phyloP scores from a whole-genome alignment of 345 rosid species.

The Gossypium mustelinum region DNA sequence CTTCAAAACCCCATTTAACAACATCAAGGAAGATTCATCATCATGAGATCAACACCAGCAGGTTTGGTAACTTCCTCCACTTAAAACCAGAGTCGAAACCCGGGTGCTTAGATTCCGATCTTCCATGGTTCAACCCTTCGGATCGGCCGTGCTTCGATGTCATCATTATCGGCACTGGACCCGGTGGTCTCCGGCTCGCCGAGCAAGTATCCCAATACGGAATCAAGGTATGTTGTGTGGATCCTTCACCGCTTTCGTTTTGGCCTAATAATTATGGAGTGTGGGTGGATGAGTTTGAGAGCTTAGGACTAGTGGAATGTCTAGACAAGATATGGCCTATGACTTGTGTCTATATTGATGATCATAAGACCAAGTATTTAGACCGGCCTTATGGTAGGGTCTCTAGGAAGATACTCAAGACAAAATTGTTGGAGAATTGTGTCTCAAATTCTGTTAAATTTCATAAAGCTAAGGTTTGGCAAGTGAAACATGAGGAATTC shows the following conservation, averaged over 20 bases:
- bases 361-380: slow-evolving; percentile 42
- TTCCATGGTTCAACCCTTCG: slow-evolving; percentile 35
- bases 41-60: slow-evolving; percentile 29
- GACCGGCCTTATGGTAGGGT: slow-evolving; percentile 63
- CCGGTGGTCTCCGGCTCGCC: slow-evolving; percentile 61
- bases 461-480: slow-evolving; percentile 57
- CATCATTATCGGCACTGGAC: slow-evolving; percentile 60
- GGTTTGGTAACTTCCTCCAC: slow-evolving; percentile 44
- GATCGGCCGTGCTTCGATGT: slow-evolving; percentile 42
- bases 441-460: slow-evolving; percentile 44
- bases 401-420: slow-evolving; percentile 41
- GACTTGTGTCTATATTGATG: slow-evolving; percentile 43
- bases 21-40: slow-evolving; percentile 8
- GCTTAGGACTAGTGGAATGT: slow-evolving; percentile 47
- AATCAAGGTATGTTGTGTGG: slow-evolving; percentile 59
- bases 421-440: slow-evolving; percentile 43
- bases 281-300: slow-evolving; percentile 74
- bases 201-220: slow-evolving; percentile 54
- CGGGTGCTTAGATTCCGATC: slow-evolving; percentile 35
- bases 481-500: slow-evolving; percentile 51
- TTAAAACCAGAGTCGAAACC: slow-evolving; percentile 37
- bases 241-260: slow-evolving; percentile 58
- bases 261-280: slow-evolving; percentile 69
- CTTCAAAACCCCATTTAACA: slow-evolving; percentile 9
- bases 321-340: slow-evolving; percentile 58